Evolutionary conservation across 148 eudicot genomes (phyloP).

Genomic region (Cornus kousa): DNA sequence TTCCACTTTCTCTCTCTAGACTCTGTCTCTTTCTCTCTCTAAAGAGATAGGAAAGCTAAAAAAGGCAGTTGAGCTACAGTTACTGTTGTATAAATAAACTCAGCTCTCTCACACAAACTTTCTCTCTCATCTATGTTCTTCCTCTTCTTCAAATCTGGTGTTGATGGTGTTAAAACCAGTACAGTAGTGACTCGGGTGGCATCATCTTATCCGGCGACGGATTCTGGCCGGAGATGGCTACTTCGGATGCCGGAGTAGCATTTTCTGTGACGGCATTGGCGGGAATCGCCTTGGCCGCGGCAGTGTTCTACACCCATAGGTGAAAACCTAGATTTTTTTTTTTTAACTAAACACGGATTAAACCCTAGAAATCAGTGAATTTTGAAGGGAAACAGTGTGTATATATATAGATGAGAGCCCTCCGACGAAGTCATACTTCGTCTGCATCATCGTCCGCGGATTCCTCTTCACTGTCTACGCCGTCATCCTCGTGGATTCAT

Average conservation of each 20-base stretch:
- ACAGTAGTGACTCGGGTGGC: constrained; percentile 19
- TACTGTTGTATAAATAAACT: too few species aligned
- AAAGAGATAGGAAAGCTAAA: too few species aligned
- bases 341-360: background rate
- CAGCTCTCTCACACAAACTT: too few species aligned
- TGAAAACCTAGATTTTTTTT: constrained; percentile 11
- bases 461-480: constrained; percentile 45
- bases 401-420: constrained; percentile 70
- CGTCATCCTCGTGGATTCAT: constrained; percentile 70
- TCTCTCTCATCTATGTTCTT: constrained; percentile 7
- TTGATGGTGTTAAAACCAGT: constrained; percentile 24
- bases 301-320: constrained; percentile 55
- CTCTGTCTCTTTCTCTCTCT: too few species aligned
- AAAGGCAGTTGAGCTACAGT: too few species aligned
- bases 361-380: constrained; percentile 18
- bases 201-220: constrained; percentile 33
- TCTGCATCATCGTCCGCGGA: constrained; percentile 35
- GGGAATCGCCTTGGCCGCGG: constrained; percentile 64
- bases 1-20: too few species aligned
- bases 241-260: constrained; percentile 35
- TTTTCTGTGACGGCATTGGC: constrained; percentile 56
- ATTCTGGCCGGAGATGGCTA: background rate
- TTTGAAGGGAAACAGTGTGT: background rate
- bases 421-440: constrained; percentile 68
- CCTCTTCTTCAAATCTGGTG: constrained; percentile 18